Evolutionary conservation across 73 alveolate genomes (phyloP).

Genomic region (Paramecium sonneborni): DNA sequence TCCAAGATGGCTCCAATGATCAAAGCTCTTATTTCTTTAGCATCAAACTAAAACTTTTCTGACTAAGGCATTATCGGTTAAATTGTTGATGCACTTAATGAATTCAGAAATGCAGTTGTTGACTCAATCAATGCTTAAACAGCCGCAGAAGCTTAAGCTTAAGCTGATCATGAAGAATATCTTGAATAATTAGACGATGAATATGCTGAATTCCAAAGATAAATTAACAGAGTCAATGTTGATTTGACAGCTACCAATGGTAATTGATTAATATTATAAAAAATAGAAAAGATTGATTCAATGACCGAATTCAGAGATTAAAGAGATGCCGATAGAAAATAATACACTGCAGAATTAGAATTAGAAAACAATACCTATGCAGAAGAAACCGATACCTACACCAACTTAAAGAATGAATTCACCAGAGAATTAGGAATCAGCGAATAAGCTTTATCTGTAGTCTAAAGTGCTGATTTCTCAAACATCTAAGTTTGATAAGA

Average conservation of each 20-base stretch:
- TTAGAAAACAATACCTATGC: conserved; percentile 52
- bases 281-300: conserved; percentile 45
- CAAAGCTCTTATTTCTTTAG: conserved; percentile 41
- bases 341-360: conserved; percentile 12
- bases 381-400: conserved; percentile 55
- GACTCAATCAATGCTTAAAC: conserved; percentile 35
- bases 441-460: conserved; percentile 46
- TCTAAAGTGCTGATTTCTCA: conserved; percentile 55
- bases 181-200: conserved; percentile 43
- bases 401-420: conserved; percentile 34
- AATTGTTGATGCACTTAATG: conserved; percentile 48
- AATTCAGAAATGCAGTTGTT: conserved; percentile 47
- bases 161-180: conserved; percentile 39
- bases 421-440: conserved; percentile 54
- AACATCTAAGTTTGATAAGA: conserved; percentile 44
- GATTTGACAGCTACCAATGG: conserved; percentile 51
- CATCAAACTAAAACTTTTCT: conserved; percentile 45
- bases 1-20: conserved; percentile 54
- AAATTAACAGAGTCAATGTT: conserved; percentile 16
- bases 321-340: conserved; percentile 25
- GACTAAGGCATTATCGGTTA: conserved; percentile 37
- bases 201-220: conserved; percentile 56
- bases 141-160: conserved; percentile 34
- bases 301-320: conserved; percentile 42
- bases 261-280: not conserved